These are phyloP conservation scores for Tricholoma saponaceum DNA, from an alignment of 768 basidiomycete species.

Conservation along the genomic window DNA sequence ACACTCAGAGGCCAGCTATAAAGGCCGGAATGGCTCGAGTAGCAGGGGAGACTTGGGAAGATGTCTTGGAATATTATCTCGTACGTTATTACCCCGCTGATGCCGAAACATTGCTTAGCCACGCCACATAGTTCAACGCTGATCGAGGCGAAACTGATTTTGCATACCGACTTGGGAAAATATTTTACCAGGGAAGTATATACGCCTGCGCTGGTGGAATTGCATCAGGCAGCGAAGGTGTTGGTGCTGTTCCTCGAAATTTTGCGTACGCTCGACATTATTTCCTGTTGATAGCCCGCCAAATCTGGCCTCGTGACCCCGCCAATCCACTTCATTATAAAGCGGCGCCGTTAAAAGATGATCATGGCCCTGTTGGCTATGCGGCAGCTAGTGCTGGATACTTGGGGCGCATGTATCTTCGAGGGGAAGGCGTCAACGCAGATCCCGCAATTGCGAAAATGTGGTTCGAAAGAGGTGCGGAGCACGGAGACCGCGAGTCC, in stretches of 20 bases:
- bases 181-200: conserved; percentile 94
- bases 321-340: conserved; percentile 45
- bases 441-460: conserved; percentile 77
- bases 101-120: not conserved
- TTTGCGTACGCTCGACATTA: conserved; percentile 75
- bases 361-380: conserved; percentile 46
- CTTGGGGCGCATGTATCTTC: conserved; percentile 88
- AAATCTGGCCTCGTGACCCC: conserved; percentile 86
- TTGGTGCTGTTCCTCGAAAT: conserved; percentile 81
- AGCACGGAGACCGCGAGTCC: conserved; percentile 81
- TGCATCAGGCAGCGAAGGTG: conserved; percentile 87
- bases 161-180: conserved; percentile 89
- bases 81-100: conserved; percentile 33
- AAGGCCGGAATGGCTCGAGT: conserved; percentile 79
- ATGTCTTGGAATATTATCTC: conserved; percentile 88
- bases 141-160: conserved; percentile 88
- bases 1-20: conserved; percentile 68
- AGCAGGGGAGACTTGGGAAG: conserved; percentile 92
- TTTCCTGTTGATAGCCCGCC: conserved; percentile 79
- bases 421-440: conserved; percentile 86
- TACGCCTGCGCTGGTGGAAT: conserved; percentile 78
- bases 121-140: conserved; percentile 74
- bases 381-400: conserved; percentile 84
- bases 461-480: conserved; percentile 90
- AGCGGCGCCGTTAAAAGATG: conserved; percentile 42